Evolutionary conservation across 345 rosid genomes (phyloP).

Genomic region (Populus euphratica): DNA sequence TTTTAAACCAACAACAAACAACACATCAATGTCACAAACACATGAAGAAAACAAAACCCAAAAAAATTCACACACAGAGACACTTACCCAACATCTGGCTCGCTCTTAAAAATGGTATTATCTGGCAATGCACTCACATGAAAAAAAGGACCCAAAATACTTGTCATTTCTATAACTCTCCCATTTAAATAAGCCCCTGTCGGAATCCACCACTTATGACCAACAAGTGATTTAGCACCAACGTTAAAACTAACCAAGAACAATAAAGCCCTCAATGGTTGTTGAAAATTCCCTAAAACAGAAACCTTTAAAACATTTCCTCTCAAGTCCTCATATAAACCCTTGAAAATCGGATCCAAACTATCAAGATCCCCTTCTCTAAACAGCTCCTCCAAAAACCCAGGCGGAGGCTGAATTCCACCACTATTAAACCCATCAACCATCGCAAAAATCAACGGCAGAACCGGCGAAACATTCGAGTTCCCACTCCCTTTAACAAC

Average conservation of each 20-base stretch:
- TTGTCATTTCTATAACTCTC: constrained; percentile 89
- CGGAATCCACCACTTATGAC: constrained; percentile 94
- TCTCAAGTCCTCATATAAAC: constrained; percentile 85
- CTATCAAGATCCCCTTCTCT: constrained; percentile 76
- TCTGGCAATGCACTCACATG: constrained; percentile 95
- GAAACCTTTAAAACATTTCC: constrained; percentile 73
- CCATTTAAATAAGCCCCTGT: constrained; percentile 81
- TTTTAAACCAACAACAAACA: neutral
- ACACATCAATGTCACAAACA: neutral
- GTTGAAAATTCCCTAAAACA: constrained; percentile 82
- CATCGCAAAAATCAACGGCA: constrained; percentile 65
- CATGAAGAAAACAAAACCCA: neutral
- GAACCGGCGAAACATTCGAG: constrained; percentile 49
- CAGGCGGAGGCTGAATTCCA: constrained; percentile 38
- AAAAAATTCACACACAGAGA: neutral
- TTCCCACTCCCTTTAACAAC: neutral
- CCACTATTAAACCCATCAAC: constrained; percentile 45
- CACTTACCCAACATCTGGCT: constrained; percentile 96
- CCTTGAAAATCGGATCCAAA: constrained; percentile 71
- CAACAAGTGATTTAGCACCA: constrained; percentile 78
- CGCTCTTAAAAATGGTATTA: constrained; percentile 73
- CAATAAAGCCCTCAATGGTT: constrained; percentile 75
- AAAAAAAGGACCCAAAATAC: constrained; percentile 92
- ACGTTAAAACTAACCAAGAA: constrained; percentile 64
- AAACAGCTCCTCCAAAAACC: constrained; percentile 80